Evolutionary conservation across 371 early-diverging fungal genomes (phyloP).

Genomic region (Mortierella sp.): DNA sequence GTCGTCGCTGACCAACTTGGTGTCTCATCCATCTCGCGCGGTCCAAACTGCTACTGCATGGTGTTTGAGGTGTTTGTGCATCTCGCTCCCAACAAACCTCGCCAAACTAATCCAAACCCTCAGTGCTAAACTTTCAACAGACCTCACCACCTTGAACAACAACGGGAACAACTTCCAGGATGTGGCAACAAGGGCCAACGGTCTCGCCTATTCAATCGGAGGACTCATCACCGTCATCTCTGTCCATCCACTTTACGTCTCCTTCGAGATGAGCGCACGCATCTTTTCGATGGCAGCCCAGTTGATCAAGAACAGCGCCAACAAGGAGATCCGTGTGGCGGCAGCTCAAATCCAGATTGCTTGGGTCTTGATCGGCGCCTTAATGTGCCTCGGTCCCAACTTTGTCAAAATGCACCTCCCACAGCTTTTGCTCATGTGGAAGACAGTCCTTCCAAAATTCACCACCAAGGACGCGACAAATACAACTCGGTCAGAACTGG

Average conservation of each 20-base stretch:
- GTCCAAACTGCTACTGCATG: constrained; percentile 85
- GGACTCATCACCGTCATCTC: constrained; percentile 82
- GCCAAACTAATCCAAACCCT: constrained; percentile 73
- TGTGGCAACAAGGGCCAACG: constrained; percentile 68
- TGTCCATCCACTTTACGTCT: constrained; percentile 76
- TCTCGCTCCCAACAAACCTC: constrained; percentile 75
- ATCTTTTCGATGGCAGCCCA: constrained; percentile 84
- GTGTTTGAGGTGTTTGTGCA: constrained; percentile 79
- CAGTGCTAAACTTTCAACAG: constrained; percentile 71
- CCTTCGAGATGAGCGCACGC: constrained; percentile 81
- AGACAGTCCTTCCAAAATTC: constrained; percentile 74
- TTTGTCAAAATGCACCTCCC: constrained; percentile 86
- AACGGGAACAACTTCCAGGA: constrained; percentile 65
- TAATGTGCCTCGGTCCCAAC: constrained; percentile 87
- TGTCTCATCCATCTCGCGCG: constrained; percentile 77
- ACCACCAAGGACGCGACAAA: constrained; percentile 67
- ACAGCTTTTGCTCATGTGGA: constrained; percentile 83
- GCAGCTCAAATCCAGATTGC: constrained; percentile 81
- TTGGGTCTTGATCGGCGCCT: constrained; percentile 83
- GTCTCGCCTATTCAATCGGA: constrained; percentile 77
- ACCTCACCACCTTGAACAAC: constrained; percentile 61
- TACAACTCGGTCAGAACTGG: constrained; percentile 72
- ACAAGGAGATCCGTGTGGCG: constrained; percentile 72
- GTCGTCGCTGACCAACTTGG: constrained; percentile 75
- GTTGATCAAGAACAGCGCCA: constrained; percentile 73